Base-by-base conservation (phyloP, 345 rosid species). In the Salix udensis region DNA sequence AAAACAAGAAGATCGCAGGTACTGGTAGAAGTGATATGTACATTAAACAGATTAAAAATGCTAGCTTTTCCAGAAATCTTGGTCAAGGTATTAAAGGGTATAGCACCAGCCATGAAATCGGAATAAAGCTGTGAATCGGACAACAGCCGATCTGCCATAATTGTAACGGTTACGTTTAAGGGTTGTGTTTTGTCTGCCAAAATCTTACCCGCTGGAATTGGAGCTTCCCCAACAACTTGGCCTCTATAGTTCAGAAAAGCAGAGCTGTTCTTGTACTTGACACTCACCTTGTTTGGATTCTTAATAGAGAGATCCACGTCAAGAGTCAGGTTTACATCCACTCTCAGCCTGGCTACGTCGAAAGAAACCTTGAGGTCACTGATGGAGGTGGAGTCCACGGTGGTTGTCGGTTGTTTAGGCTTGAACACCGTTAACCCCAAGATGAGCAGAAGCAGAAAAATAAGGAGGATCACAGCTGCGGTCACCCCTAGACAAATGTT, bases 341-440 rank as follows among this genome's bases (percentile, higher is more conserved):
- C 87, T 19, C 48, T 72, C 28, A 88, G 4, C 1, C 74, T 71
- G 19, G 77, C 36, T 0, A 26, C 0, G 84, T 86, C 87, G 3
- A 91, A 4, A 50, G 87, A 74, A 53, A 84, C 39, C 28, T 10
- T 37, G 40, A 91, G 76, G 58, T 86, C 76, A 0, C 80, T 65
- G 0, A 96, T 78, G 55, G 81, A 0, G 72, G 90, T 58, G 60
- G 94, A 86, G 74, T 90, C 75, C 71, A 93, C 37, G 67, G 84
- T 78, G 39, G 81, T 84, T 30, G 69, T 55, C 4, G 97, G 87
- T 5, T 40, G 76, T 84, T 87, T 93, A 62, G 97, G 81, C 81
- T 96, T 96, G 90, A 89, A 92, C 4, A 91, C 91, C 48, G 97
- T 92, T 21, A 91, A 78, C 1, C 85, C 87, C 36, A 95, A 75